These are phyloP conservation scores for Xylaria multiplex DNA, from an alignment of 2,329 filamentous ascomycete genomes.

Conservation along the genomic window DNA sequence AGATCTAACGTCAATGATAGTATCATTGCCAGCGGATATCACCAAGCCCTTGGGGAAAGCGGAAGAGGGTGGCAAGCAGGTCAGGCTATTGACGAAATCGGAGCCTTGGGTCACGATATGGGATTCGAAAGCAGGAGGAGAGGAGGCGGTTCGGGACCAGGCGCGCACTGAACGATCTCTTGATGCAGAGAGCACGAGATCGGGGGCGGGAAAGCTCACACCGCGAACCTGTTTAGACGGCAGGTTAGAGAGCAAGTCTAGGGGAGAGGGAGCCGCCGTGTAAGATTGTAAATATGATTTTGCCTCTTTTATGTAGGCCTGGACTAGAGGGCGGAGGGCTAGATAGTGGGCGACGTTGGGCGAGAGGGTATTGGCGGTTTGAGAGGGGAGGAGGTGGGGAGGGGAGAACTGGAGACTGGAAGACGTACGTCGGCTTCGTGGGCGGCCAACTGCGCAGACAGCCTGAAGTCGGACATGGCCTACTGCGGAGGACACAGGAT, in stretches of 20 bases:
- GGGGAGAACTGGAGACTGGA: background rate
- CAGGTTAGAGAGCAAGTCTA: constrained; percentile 23
- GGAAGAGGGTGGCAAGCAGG: constrained; percentile 76
- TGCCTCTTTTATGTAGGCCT: background rate
- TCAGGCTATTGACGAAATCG: constrained; percentile 86
- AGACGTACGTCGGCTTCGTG: constrained; percentile 89
- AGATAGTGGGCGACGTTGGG: background rate
- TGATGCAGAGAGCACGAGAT: constrained; percentile 83
- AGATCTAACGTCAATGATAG: constrained; percentile 88
- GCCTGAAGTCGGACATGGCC: constrained; percentile 84
- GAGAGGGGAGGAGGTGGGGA: background rate
- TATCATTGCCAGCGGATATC: constrained; percentile 88
- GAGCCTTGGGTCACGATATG: constrained; percentile 82
- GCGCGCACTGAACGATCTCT: constrained; percentile 89
- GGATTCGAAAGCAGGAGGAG: constrained; percentile 77
- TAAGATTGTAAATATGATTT: background rate
- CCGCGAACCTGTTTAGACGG: constrained; percentile 76
- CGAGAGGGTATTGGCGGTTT: constrained; percentile 6
- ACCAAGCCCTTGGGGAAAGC: constrained; percentile 81
- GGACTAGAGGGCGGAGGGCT: background rate
- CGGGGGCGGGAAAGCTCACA: constrained; percentile 78
- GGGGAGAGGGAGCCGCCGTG: background rate
- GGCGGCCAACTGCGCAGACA: constrained; percentile 87
- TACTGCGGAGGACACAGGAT: constrained; percentile 11
- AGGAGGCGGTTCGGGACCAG: constrained; percentile 76